Evolutionary conservation across 164 flowering plant genomes (phyloP), one percentile per base, ranked within the genome.

Genomic region (Chimonanthus praecox): DNA sequence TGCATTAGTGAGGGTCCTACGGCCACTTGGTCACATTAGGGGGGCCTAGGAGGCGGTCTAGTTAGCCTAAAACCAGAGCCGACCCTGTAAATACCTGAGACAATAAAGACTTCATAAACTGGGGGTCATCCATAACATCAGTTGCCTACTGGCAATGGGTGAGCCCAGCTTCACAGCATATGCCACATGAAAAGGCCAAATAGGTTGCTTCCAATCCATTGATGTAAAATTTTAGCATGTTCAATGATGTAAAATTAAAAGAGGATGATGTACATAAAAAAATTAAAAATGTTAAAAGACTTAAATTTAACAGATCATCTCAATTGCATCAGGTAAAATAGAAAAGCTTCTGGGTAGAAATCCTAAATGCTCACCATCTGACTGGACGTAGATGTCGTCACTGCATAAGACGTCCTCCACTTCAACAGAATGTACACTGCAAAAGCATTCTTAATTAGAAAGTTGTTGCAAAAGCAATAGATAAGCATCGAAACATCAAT

Each of bases 351-450:
- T 81, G 0, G 99, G 98, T 77, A 93, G 96, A 79, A 87, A 90
- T 44, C 98, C 98, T 51, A 93, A 75, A 84, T 87, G 84, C 73
- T 95, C 98, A 11, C 99, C 99, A 77, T 95, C 98, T 3, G 98
- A 88, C 75, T 95, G 97, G 70, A 95, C 89, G 82, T 71, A 90
- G 7, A 92, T 82, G 68, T 73, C 75, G 62, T 83, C 83, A 47
- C 72, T 76, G 64, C 82, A 81, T 7, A 72, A 76, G 43, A 90
- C 73, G 69, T 88, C 90, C 77, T 94, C 94, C 67, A 91, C 90
- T 80, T 91, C 94, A 51, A 94, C 86, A 1, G 92, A 86, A 5
- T 61, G 79, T 43, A 83, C 96, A 15, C 96, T 92, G 87, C 75
- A 80, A 74, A n/a, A 74, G 61, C 70, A 77, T 71, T n/a, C 60